Percentiles rank a stretch among this genome's conserved stretches.
Evolutionary conservation across 768 basidiomycete genomes (phyloP).

Genomic region (Lentinus tigrinus): DNA sequence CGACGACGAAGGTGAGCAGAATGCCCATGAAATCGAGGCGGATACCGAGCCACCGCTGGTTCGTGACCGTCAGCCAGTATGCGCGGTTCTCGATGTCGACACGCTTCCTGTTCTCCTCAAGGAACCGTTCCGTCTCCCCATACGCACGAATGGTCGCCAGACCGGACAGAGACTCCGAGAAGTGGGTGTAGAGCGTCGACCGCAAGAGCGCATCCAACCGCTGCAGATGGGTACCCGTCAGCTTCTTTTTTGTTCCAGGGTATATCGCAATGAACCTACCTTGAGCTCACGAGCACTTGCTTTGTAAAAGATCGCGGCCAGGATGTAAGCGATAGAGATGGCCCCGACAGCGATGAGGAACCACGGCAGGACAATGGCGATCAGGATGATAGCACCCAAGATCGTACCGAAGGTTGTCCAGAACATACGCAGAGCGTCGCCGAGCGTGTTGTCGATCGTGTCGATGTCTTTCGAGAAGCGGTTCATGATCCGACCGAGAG

Average conservation of each 20-base stretch:
- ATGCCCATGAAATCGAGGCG: slow-evolving; percentile 85
- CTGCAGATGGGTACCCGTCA: neutral
- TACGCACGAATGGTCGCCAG: slow-evolving; percentile 88
- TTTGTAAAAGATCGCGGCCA: slow-evolving; percentile 80
- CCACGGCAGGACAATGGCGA: slow-evolving; percentile 78
- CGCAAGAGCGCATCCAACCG: slow-evolving; percentile 78
- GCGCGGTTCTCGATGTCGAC: slow-evolving; percentile 88
- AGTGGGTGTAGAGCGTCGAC: slow-evolving; percentile 86
- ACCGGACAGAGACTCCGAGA: slow-evolving; percentile 87
- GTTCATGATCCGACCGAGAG: slow-evolving; percentile 86
- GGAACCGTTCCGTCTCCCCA: slow-evolving; percentile 75
- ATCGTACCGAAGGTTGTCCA: slow-evolving; percentile 61
- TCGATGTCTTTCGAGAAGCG: slow-evolving; percentile 88
- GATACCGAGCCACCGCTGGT: slow-evolving; percentile 90
- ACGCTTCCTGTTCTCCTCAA: slow-evolving; percentile 66
- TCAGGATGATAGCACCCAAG: slow-evolving; percentile 73
- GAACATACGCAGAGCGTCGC: slow-evolving; percentile 77
- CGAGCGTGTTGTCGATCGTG: slow-evolving; percentile 74
- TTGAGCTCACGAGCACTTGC: slow-evolving; percentile 86
- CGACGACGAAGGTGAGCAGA: slow-evolving; percentile 71
- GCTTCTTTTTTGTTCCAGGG: neutral
- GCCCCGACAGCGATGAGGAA: slow-evolving; percentile 75
- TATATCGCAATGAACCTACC: slow-evolving; percentile 22
- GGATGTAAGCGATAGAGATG: slow-evolving; percentile 60
- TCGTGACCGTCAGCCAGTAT: slow-evolving; percentile 83